Base-by-base conservation (phyloP, 805 yeast species). In the Candida lessepsii region DNA sequence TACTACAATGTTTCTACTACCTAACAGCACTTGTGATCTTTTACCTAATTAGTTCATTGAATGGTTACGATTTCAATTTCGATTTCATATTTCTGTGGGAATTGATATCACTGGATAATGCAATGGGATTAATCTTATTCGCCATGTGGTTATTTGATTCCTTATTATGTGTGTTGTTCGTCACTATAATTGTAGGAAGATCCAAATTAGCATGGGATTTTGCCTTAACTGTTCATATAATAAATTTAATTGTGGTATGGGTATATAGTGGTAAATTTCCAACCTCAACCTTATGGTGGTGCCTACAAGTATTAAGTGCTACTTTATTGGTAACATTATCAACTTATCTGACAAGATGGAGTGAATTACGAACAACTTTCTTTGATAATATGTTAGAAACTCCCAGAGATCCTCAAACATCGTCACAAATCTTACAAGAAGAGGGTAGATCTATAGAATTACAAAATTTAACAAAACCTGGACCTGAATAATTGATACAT, bases 191-290 rank as follows among this genome's bases (percentile, higher is more conserved):
- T 19, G 96, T 91, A 9, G 96, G 98, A 0, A 71, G 98, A 42
- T 85, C 96, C 29, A 93, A 91, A 59, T 67, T 91, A 36, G 98
- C 97, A 0, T 85, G 96, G 85, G 99, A 91, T 63, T 91, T 93
- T 66, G 96, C 96, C 9, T 56, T 91, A n/a, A 93, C 99, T 0
- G 78, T 91, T 11, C 96, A 93, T 60, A 78, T 84, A 16, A 75
- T 93, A 37, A 83, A 91, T 62, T 61, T 91, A 17, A 38, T 80
- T 3, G 80, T 87, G 3, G 86, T 80, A 0, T 80, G 86, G 79
- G 44, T 77, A 1, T 80, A 78, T 47, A 71, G 86, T 1, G 75
- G 78, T 0, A 70, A 73, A 21, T 75, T 91, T 47, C 99, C 99
- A 0, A 64, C 66, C 11, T 77, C 81, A 24, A 47, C 84, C 5